Percentiles rank a stretch among this genome's conserved stretches.
Conservation (phyloP, 352 stramenopile genomes). For the Phytophthora cajani region DNA sequence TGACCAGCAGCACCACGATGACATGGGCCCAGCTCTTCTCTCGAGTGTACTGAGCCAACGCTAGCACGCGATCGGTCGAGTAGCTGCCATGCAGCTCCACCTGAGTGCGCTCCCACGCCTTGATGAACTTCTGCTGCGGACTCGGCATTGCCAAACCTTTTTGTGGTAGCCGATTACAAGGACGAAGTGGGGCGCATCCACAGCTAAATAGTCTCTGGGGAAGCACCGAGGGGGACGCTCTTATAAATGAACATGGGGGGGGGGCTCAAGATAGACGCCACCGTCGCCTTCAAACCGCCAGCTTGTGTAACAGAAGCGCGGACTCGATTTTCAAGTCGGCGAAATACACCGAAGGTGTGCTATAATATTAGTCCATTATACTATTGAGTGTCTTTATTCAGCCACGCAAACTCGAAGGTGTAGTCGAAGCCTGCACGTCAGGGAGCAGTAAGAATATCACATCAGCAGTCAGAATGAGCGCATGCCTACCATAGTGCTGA, state of each 20-base stretch:
- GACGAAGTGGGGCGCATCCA: too few species aligned
- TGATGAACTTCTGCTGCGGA: background rate
- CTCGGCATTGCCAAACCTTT: background rate
- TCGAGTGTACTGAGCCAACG: constrained; percentile 10
- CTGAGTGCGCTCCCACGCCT: constrained; percentile 11
- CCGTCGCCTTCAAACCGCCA: too few species aligned
- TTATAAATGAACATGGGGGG: too few species aligned
- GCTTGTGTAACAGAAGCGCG: too few species aligned
- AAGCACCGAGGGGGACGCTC: too few species aligned
- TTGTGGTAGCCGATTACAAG: too few species aligned
- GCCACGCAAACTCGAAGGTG: constrained; percentile 4
- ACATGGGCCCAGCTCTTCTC: constrained; percentile 4
- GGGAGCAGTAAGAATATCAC: background rate
- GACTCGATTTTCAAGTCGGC: too few species aligned
- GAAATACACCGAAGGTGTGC: too few species aligned
- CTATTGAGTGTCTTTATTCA: background rate
- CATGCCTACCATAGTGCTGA: constrained; percentile 17
- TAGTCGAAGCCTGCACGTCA: constrained; percentile 3
- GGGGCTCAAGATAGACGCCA: too few species aligned
- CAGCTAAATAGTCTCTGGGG: too few species aligned
- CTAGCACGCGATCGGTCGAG: constrained; percentile 11
- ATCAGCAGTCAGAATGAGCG: background rate
- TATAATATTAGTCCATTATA: too few species aligned
- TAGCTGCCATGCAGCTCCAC: constrained; percentile 29
- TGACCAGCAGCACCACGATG: constrained; percentile 12